phyloP scores from a whole-genome alignment of 495 filamentous ascomycete species.

The Sordaria brevicollis region DNA sequence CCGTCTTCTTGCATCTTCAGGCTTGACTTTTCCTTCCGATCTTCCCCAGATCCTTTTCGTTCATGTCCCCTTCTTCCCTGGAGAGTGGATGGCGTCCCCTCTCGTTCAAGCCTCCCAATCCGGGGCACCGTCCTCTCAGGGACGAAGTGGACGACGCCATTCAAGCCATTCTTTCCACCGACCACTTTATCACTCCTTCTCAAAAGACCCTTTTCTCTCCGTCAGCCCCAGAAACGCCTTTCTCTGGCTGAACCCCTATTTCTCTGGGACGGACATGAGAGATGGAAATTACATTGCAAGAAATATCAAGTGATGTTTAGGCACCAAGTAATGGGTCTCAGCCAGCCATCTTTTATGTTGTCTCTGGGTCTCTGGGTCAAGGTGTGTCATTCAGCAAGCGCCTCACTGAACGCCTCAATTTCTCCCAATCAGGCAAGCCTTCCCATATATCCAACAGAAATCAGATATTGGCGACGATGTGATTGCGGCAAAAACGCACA shows the following conservation, averaged over 20 bases:
- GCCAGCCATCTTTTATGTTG: not conserved
- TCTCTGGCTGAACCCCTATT: not conserved
- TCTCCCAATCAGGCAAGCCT: not conserved
- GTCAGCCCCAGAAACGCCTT: not conserved
- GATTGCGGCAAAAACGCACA: not conserved
- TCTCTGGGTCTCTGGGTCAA: too few relatives aligned
- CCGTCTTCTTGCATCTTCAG: not conserved
- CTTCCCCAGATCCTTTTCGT: not conserved
- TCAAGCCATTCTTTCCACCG: not conserved
- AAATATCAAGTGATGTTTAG: not conserved
- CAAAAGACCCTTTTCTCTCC: not conserved
- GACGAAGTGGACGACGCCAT: too few relatives aligned
- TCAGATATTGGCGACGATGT: not conserved
- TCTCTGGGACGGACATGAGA: not conserved
- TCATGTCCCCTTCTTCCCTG: too few relatives aligned
- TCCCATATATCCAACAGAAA: not conserved
- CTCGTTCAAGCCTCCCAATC: not conserved
- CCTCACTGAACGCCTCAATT: not conserved
- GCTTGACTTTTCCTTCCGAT: not conserved
- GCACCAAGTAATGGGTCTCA: not conserved
- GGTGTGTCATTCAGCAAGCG: not conserved
- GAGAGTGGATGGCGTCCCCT: too few relatives aligned
- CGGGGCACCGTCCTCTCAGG: not conserved
- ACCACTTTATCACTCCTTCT: not conserved
- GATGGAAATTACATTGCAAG: not conserved